A percentile compares a stretch with the other conserved stretches of the same genome.
phyloP scores from a whole-genome alignment of 129 eudicot species.

The Flaveria bidentis region DNA sequence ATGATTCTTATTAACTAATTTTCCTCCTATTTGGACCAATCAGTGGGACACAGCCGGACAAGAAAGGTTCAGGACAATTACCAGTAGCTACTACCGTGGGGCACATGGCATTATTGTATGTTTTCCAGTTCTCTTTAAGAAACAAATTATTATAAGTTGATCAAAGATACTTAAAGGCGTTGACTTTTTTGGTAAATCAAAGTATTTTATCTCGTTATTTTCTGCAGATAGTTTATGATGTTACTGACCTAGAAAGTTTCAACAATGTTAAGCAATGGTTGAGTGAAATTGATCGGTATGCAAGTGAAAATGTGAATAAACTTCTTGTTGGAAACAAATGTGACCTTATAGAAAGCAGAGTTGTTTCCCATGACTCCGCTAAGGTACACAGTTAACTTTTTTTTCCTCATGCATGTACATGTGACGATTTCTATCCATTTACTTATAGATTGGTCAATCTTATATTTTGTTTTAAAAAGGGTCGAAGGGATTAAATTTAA shows the following conservation, averaged over 20 bases:
- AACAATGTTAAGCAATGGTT: constrained; percentile 49
- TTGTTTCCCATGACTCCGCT: constrained; percentile 31
- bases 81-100: constrained; percentile 95
- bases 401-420: not conserved
- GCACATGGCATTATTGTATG: constrained; percentile 93
- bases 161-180: constrained; percentile 9
- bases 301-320: constrained; percentile 48
- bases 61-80: constrained; percentile 88
- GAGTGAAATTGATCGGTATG: constrained; percentile 53
- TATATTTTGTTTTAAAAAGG: not conserved
- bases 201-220: not conserved
- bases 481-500: not conserved
- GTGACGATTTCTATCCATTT: not conserved
- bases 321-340: constrained; percentile 56
- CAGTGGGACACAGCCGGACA: constrained; percentile 99
- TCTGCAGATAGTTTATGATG: constrained; percentile 47
- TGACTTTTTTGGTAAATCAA: not conserved
- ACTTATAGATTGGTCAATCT: not conserved
- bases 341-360: constrained; percentile 45
- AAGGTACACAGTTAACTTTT: constrained; percentile 20
- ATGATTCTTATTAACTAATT: constrained; percentile 19
- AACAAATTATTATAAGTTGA: not conserved
- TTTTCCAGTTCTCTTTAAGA: constrained; percentile 25
- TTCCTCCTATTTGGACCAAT: constrained; percentile 14
- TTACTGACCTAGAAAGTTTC: constrained; percentile 43